Base-by-base conservation (phyloP, 2,329 filamentous ascomycete genomes). In the Microcera coccophila region DNA sequence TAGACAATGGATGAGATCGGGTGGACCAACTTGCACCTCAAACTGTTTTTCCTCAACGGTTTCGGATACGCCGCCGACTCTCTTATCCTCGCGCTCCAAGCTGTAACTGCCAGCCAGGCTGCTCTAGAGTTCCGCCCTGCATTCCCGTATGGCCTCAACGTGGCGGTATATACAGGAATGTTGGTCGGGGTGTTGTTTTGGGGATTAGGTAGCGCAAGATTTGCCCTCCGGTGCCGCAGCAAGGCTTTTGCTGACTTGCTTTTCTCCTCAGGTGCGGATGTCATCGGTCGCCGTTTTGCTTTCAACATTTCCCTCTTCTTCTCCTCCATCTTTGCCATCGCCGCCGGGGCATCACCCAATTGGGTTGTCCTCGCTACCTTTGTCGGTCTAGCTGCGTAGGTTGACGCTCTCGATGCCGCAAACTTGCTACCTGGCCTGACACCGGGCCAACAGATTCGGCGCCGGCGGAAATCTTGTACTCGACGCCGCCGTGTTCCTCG, bases 251-350 rank as follows among this genome's bases (percentile, higher is more conserved):
- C n/a, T n/a, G n/a, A n/a, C n/a, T n/a, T n/a, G n/a, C n/a, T n/a
- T n/a, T n/a, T n/a, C n/a, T n/a, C n/a, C 22, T 63, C 84, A 21
- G 73, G 72, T 3, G 82, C 81, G 17, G 84, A 87, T 55, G 73
- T 87, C 24, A 81, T 87, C 47, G 84, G 83, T 5, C 73, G 84
- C 33, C 76, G 78, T 48, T 79, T 78, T 50, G 83, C 84, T 4
- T 88, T 87, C 67, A 87, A 87, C 54, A 65, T 78, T 17, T 81
- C 79, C 2, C 68, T 87, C 10, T 73, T 86, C 53, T 69, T 85
- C 43, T 82, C 76, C 55, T 76, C 78, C 4, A 59, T 79, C n/a
- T 56, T 55, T 50, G 70, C 68, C 21, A 78, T 86, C 41, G 66
- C 85, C 1, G 84, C 82, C 1, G 85, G 84, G 4, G 79, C 77